phyloP scores from a whole-genome alignment of 306 rosid genomes.

The Prunus campanulata region DNA sequence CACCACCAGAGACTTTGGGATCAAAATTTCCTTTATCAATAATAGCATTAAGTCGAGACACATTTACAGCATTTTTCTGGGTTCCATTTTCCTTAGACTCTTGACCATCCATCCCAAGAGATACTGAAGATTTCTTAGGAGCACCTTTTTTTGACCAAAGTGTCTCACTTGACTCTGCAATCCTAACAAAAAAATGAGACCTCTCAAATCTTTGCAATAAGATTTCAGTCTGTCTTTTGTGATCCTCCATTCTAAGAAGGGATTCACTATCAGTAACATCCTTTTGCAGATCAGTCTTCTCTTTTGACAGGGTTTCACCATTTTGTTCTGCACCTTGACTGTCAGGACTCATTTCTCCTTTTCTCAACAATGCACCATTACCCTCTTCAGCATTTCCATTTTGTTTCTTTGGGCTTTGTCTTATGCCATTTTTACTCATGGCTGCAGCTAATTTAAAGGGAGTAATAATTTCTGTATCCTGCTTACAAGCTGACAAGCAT shows the following conservation, averaged over 20 bases:
- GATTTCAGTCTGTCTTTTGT: conserved; percentile 55
- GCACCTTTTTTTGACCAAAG: conserved; percentile 75
- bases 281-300: conserved; percentile 29
- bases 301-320: conserved; percentile 38
- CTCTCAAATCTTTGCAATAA: conserved; percentile 73
- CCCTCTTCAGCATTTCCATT: conserved; percentile 45
- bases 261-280: conserved; percentile 57
- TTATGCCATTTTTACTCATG: conserved; percentile 60
- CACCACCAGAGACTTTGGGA: conserved; percentile 69
- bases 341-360: conserved; percentile 42
- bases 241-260: conserved; percentile 65
- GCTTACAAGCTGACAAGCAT: conserved; percentile 86
- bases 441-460: conserved; percentile 77
- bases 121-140: conserved; percentile 26
- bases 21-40: conserved; percentile 82
- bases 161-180: conserved; percentile 66
- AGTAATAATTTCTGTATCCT: conserved; percentile 69
- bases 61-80: conserved; percentile 35
- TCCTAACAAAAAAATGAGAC: conserved; percentile 90
- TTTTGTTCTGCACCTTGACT: conserved; percentile 40
- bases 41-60: conserved; percentile 44
- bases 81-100: conserved; percentile 29
- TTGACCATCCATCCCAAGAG: conserved; percentile 33
- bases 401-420: conserved; percentile 50
- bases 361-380: conserved; percentile 31